These are phyloP conservation scores for Amylostereum areolatum DNA, from an alignment of 1,284 basidiomycete genomes.

Conservation along the genomic window DNA sequence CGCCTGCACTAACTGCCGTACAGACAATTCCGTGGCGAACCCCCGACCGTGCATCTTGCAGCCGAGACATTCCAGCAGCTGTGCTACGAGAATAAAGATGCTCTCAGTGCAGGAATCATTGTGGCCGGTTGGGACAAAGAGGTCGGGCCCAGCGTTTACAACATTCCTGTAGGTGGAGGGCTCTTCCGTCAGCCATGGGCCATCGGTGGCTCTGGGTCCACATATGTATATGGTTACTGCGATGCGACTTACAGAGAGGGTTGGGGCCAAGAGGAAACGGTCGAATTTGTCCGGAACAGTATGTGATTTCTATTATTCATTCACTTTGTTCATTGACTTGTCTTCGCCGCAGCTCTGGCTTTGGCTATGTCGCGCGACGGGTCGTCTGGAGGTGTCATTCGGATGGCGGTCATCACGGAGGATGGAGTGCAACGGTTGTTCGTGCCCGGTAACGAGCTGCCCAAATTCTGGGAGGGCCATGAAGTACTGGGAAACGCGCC, in stretches of 20 bases:
- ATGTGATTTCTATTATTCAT: slow-evolving; percentile 27
- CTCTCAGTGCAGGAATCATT: slow-evolving; percentile 90
- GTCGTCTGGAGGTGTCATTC: slow-evolving; percentile 95
- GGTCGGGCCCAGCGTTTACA: slow-evolving; percentile 92
- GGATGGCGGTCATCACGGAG: slow-evolving; percentile 95
- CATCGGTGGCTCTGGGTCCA: slow-evolving; percentile 94
- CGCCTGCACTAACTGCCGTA: slow-evolving; percentile 1
- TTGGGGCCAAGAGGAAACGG: slow-evolving; percentile 88
- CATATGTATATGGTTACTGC: slow-evolving; percentile 98
- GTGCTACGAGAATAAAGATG: slow-evolving; percentile 94
- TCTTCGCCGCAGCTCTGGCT: slow-evolving; percentile 61
- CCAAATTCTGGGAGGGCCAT: slow-evolving; percentile 80
- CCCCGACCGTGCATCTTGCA: slow-evolving; percentile 79
- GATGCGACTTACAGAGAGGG: slow-evolving; percentile 96
- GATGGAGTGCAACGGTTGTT: slow-evolving; percentile 89
- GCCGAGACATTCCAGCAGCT: slow-evolving; percentile 85
- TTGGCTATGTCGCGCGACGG: slow-evolving; percentile 98
- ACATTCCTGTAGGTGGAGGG: slow-evolving; percentile 92
- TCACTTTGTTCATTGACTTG: slow-evolving; percentile 1
- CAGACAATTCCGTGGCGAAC: slow-evolving; percentile 63
- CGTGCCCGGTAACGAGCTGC: slow-evolving; percentile 89
- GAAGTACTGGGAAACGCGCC: slow-evolving; percentile 49
- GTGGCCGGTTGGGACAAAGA: slow-evolving; percentile 98
- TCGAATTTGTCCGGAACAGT: slow-evolving; percentile 97
- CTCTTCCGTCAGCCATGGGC: slow-evolving; percentile 95